Conservation (phyloP, 176 grass and related monocot genomes). For the Lolium perenne region DNA sequence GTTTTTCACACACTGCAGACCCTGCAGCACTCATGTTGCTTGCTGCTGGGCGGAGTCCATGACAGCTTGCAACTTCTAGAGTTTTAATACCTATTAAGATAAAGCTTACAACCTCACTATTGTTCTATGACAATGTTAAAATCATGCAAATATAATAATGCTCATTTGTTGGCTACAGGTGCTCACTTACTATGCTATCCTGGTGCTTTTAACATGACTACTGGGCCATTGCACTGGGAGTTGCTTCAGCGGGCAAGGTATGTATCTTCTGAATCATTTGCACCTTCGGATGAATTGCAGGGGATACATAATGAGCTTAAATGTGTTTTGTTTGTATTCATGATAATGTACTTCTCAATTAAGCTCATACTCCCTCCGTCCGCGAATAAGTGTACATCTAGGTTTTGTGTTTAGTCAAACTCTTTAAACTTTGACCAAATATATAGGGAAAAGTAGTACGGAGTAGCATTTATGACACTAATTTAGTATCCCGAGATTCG, state of each 20-base stretch:
- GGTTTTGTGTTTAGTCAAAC: too few relatives aligned
- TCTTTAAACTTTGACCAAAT: too few relatives aligned
- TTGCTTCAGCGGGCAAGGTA: conserved; percentile 96
- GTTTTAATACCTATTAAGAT: conserved; percentile 14
- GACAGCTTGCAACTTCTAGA: not conserved
- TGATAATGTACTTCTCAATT: not conserved
- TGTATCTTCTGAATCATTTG: conserved; percentile 38
- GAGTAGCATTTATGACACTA: too few relatives aligned
- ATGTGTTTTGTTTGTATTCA: not conserved
- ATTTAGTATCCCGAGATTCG: too few relatives aligned
- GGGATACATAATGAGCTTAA: not conserved
- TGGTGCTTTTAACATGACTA: conserved; percentile 99
- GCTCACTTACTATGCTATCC: conserved; percentile 97
- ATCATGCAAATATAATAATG: conserved; percentile 10
- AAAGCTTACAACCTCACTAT: not conserved
- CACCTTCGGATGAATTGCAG: not conserved
- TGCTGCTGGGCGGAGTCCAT: not conserved
- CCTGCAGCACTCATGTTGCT: not conserved
- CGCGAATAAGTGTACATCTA: too few relatives aligned
- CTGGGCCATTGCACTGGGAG: conserved; percentile 96
- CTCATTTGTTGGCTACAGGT: conserved; percentile 46
- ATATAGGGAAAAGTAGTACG: too few relatives aligned
- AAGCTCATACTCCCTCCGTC: too few relatives aligned
- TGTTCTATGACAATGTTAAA: conserved; percentile 15
- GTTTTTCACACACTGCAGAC: not conserved